Evolutionary conservation across 345 rosid species (phyloP).

Genomic region (Bruguiera gymnorhiza): DNA sequence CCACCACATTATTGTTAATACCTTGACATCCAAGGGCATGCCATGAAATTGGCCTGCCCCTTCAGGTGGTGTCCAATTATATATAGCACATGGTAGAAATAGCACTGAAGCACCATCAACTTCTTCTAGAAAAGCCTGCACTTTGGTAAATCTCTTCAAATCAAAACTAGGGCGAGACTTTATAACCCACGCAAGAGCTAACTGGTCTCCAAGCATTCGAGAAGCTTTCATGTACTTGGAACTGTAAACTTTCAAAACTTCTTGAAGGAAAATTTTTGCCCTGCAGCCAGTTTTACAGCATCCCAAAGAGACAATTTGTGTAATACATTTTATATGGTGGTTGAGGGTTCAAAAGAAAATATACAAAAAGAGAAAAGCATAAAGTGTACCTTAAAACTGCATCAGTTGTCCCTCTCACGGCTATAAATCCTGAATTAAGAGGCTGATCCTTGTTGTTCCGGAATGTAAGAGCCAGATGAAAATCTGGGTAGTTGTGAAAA

Average conservation of each 20-base stretch:
- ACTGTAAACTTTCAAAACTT: constrained; percentile 61
- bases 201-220: constrained; percentile 91
- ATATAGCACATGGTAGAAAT: constrained; percentile 71
- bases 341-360: background rate
- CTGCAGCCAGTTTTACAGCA: constrained; percentile 34
- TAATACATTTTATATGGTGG: background rate
- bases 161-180: constrained; percentile 64
- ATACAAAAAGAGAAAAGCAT: background rate
- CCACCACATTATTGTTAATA: constrained; percentile 13
- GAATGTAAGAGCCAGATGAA: constrained; percentile 85
- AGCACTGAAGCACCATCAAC: constrained; percentile 60
- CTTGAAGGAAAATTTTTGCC: constrained; percentile 65
- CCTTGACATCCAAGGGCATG: constrained; percentile 95
- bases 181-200: constrained; percentile 76
- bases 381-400: constrained; percentile 57
- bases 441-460: constrained; percentile 95
- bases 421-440: constrained; percentile 88
- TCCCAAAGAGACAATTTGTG: background rate
- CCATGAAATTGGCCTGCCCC: constrained; percentile 99
- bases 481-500: constrained; percentile 53
- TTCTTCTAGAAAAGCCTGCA: constrained; percentile 55
- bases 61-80: constrained; percentile 99
- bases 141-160: constrained; percentile 57
- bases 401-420: constrained; percentile 82
- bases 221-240: constrained; percentile 76